Conservation (phyloP, 2,329 filamentous ascomycete species). For the Pyrenophora tritici-repentis region DNA sequence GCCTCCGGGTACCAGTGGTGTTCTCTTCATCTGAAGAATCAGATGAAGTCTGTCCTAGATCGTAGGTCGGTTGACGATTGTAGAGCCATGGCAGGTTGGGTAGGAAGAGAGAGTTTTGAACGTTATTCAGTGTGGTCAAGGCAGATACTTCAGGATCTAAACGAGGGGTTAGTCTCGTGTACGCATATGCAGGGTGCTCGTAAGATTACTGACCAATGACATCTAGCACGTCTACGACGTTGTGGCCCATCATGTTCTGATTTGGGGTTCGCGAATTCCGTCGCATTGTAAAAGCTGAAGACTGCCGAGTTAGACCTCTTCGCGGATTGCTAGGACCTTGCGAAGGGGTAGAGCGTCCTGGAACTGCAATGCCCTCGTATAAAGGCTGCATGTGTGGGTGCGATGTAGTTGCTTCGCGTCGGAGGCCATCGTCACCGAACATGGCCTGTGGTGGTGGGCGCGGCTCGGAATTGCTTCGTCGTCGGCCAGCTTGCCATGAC, state of each 20-base stretch:
- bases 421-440: slow-evolving; percentile 31
- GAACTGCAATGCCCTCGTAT: slow-evolving; percentile 32
- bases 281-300: slow-evolving; percentile 36
- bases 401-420: slow-evolving; percentile 33
- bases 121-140: slow-evolving; percentile 81
- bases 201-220: slow-evolving; percentile 62
- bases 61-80: slow-evolving; percentile 79
- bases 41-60: slow-evolving; percentile 60
- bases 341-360: slow-evolving; percentile 20
- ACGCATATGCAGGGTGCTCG: background rate
- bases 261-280: slow-evolving; percentile 20
- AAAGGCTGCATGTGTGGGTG: slow-evolving; percentile 39
- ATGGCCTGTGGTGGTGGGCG: slow-evolving; percentile 33
- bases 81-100: slow-evolving; percentile 75
- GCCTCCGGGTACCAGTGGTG: slow-evolving; percentile 12
- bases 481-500: slow-evolving; percentile 27
- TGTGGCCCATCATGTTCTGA: slow-evolving; percentile 59
- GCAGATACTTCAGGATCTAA: slow-evolving; percentile 82
- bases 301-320: slow-evolving; percentile 26
- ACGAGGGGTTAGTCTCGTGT: slow-evolving; percentile 36
- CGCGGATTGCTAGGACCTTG: slow-evolving; percentile 20
- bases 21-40: slow-evolving; percentile 38
- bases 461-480: slow-evolving; percentile 42
- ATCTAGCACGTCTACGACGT: slow-evolving; percentile 70
- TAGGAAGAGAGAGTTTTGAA: slow-evolving; percentile 89